phyloP scores from a whole-genome alignment of 2,329 filamentous ascomycete species.

The Dactylonectria estremocensis region DNA sequence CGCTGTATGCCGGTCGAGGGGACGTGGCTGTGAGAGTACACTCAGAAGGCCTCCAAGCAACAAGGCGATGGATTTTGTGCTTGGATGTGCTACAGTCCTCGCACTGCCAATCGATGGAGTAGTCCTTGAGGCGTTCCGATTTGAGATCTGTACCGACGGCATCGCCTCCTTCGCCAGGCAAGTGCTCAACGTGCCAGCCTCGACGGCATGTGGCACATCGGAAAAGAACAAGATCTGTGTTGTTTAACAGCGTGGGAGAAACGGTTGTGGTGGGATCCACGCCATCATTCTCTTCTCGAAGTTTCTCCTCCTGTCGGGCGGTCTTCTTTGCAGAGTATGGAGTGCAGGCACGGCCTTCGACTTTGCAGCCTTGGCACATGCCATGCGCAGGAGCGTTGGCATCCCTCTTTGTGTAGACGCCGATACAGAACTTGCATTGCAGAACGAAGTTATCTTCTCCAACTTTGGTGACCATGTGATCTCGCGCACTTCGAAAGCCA shows the following conservation, averaged over 20 bases:
- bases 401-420: slow-evolving; percentile 78
- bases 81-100: slow-evolving; percentile 78
- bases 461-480: slow-evolving; percentile 93
- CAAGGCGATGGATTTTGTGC: slow-evolving; percentile 81
- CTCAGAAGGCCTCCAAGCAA: slow-evolving; percentile 86
- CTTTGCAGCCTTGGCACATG: slow-evolving; percentile 79
- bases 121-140: slow-evolving; percentile 77
- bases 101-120: slow-evolving; percentile 84
- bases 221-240: slow-evolving; percentile 83
- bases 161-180: slow-evolving; percentile 67
- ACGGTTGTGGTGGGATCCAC: slow-evolving; percentile 82
- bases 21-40: slow-evolving; percentile 16
- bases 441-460: slow-evolving; percentile 83
- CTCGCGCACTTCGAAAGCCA: slow-evolving; percentile 78
- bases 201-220: slow-evolving; percentile 84
- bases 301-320: slow-evolving; percentile 85
- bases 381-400: slow-evolving; percentile 77
- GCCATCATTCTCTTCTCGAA: slow-evolving; percentile 84
- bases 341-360: slow-evolving; percentile 77
- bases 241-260: slow-evolving; percentile 77
- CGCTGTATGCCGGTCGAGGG: slow-evolving; percentile 53
- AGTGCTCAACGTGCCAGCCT: slow-evolving; percentile 87
- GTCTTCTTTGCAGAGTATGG: slow-evolving; percentile 83
- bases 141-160: slow-evolving; percentile 53
- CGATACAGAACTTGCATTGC: slow-evolving; percentile 90